Evolutionary conservation across 768 basidiomycete species (phyloP).

Genomic region (Serendipita sp.): DNA sequence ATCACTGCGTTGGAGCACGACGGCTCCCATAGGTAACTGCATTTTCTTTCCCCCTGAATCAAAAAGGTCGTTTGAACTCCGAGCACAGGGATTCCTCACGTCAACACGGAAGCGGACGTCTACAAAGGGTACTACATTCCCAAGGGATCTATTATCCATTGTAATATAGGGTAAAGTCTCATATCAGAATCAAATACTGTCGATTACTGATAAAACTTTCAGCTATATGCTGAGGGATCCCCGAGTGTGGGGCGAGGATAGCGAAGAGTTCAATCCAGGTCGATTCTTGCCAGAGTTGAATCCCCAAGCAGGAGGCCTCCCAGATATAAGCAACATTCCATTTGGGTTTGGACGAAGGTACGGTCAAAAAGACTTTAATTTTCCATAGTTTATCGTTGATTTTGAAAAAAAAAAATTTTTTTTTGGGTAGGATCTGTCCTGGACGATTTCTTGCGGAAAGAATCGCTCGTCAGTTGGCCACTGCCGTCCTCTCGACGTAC

Average conservation of each 20-base stretch:
- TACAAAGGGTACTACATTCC: background rate
- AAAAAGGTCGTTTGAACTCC: background rate
- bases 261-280: background rate
- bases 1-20: background rate
- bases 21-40: background rate
- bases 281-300: background rate
- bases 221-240: background rate
- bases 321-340: background rate
- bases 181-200: background rate
- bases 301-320: background rate
- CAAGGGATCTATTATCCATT: background rate
- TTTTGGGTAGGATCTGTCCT: too few species aligned
- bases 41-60: background rate
- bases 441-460: too few species aligned
- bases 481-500: too few species aligned
- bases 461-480: too few species aligned
- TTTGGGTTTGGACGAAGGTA: background rate
- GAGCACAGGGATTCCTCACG: too few species aligned
- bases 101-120: too few species aligned
- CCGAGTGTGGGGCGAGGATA: background rate
- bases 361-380: background rate
- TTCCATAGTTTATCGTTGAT: too few species aligned
- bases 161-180: background rate
- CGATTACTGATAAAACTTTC: background rate
- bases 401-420: too few species aligned